Base-by-base conservation (phyloP, 1,139 yeast species). In the Sugiyamaella neomexicana region DNA sequence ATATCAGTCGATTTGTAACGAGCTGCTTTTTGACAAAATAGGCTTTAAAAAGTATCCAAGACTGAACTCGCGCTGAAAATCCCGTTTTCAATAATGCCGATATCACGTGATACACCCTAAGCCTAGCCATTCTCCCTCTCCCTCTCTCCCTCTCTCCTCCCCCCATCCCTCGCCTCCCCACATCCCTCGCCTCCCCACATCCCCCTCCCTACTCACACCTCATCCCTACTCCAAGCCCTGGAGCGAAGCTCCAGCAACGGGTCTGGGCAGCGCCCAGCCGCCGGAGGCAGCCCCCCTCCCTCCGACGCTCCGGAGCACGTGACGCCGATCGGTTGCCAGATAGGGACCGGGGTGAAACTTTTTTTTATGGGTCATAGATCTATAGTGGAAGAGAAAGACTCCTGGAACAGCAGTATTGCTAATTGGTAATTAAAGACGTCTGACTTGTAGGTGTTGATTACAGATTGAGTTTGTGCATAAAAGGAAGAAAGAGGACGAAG, bases 271-370 rank as follows among this genome's bases (percentile, higher is more conserved):
- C 34, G n/a, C n/a, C 34, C 34, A 9, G 42, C 42, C 42, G 42
- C 42, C 25, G 42, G 42, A 38, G 42, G 42, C 42, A 38, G 25
- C 23, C 7, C 42, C 42, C 25, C 2, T 5, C 42, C 25, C 10
- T 29, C n/a, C n/a, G n/a, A 29, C 34, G 9, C 9, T 27, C 34
- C n/a, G 34, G 34, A 3, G 25, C 42, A 25, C 44, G 44, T 25
- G 31, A 40, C 44, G 29, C 15, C 12, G 7, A 40, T 13, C 44
- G 17, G n/a, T 23, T 40, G 32, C 44, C 44, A 8, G 23, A 23
- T 40, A 10, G 44, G 44, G 44, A 40, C 31, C 23, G 32, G 42
- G 44, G 44, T 40, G 44, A 40, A 40, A 40, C 44, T 40, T 40
- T 40, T 40, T 40, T 13, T 15, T 20, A 20, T 40, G 44, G 23